Evolutionary conservation across 768 basidiomycete species (phyloP).

Genomic region (Xerocomellus dryophilus): DNA sequence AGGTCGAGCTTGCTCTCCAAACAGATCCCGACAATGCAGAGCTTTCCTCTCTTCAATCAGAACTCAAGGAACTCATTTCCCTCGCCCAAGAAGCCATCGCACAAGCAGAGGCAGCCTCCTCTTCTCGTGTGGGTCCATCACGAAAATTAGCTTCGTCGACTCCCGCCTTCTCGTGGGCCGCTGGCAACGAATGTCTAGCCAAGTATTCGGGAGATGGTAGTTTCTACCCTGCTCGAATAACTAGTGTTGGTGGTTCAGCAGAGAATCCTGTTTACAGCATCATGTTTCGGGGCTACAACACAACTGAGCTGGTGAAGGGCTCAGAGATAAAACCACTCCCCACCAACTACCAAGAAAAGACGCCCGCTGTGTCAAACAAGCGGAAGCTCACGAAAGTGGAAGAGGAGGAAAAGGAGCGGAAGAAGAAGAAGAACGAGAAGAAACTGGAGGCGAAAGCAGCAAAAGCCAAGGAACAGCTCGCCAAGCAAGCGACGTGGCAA

Average conservation of each 20-base stretch:
- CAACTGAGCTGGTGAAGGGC: conserved; percentile 78
- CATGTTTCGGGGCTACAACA: conserved; percentile 89
- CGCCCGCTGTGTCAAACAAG: conserved; percentile 49
- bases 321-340: conserved; percentile 71
- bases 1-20: conserved; percentile 77
- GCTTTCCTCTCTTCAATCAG: conserved; percentile 67
- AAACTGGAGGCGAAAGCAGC: conserved; percentile 78
- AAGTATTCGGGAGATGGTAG: conserved; percentile 81
- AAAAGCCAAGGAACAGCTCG: conserved; percentile 84
- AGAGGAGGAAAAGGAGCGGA: conserved; percentile 83
- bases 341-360: conserved; percentile 46
- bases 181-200: conserved; percentile 83
- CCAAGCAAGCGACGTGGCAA: conserved; percentile 87
- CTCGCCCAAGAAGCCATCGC: conserved; percentile 72
- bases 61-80: conserved; percentile 79
- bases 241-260: conserved; percentile 74
- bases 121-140: conserved; percentile 53
- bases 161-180: conserved; percentile 59
- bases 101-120: conserved; percentile 62
- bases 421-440: conserved; percentile 96
- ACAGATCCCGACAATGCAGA: conserved; percentile 73
- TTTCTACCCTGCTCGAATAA: conserved; percentile 90
- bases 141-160: conserved; percentile 53
- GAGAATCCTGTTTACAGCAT: conserved; percentile 86
- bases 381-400: conserved; percentile 76